phyloP scores from a whole-genome alignment of 1,284 basidiomycete species.

The Puccinia polysora region DNA sequence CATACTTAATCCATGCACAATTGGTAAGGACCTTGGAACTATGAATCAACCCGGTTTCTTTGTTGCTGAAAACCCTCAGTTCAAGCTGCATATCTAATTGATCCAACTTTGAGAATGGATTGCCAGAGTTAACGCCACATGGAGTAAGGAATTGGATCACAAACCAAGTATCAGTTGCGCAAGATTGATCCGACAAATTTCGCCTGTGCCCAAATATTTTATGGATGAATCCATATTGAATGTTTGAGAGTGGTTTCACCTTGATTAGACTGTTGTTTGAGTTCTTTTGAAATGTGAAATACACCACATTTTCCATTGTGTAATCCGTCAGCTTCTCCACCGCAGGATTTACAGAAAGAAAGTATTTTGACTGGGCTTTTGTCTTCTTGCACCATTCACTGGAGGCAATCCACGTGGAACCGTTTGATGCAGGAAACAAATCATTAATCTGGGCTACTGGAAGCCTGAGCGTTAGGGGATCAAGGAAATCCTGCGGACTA shows the following conservation, averaged over 20 bases:
- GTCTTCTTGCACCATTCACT: neutral
- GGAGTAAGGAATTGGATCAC: neutral
- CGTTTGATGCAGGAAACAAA: neutral
- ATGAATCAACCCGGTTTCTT: neutral
- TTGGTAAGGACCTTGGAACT: neutral
- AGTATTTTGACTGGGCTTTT: neutral
- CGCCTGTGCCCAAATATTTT: neutral
- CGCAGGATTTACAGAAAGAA: neutral
- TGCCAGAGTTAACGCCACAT: neutral
- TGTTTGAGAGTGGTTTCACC: neutral
- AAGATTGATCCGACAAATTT: neutral
- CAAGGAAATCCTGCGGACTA: neutral
- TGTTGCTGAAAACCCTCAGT: neutral
- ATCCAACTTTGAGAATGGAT: neutral
- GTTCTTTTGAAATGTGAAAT: conserved; percentile 2
- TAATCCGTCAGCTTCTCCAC: neutral
- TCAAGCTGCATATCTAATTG: neutral
- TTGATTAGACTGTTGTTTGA: conserved; percentile 5
- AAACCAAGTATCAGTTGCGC: neutral
- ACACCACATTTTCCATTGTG: neutral
- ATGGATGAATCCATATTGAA: neutral
- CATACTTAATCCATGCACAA: conserved; percentile 9
- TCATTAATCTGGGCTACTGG: neutral
- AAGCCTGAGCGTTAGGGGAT: neutral
- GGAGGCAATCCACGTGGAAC: neutral